Evolutionary conservation across 257 asterid genomes (phyloP), one percentile per base, ranked within the genome.

Genomic region (Verbascum thapsus): DNA sequence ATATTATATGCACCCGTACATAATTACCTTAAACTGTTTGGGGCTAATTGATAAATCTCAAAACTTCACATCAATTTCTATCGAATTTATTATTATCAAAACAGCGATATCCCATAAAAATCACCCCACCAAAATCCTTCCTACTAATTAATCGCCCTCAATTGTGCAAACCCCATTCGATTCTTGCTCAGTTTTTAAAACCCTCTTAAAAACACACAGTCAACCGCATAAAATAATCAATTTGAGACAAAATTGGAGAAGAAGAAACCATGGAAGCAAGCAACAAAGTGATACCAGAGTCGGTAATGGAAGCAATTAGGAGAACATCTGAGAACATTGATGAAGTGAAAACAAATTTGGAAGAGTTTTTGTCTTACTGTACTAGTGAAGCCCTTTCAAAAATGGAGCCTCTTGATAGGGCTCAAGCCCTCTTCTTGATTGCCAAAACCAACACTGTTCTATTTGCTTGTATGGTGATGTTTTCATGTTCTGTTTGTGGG

Each of bases 361-460:
- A 78, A 51, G 90, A 85, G 69, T 78, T 82, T 51, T 56, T 94
- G 34, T 68, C 88, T 61, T 66, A 76, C 61, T 89, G 88, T 50
- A 86, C 80, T 55, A 17, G 80, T 12, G 95, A 87, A 70, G 76
- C 84, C 75, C 88, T 94, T 52, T 60, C 88, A 7, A 61, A 64
- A 65, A 56, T 94, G 97, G 86, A 80, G 61, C 95, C 95, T 63
- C 89, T 94, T 30, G 82, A 84, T 20, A 84, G 95, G 81, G 97
- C 97, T 39, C 87, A 80, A 32, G 78, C 81, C 67, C 82, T 87
- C 61, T 78, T 85, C 13, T 56, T 89, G 78, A 70, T 89, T 55
- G 84, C 97, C 66, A 82, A 87, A 77, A 72, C 88, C 53, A 81
- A 86, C 37, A 94, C 99, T 2, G 79, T 79, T 69, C 82, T 87